These are phyloP conservation scores for Triticum monococcum DNA, from an alignment of 176 grass and related monocot species.

Conservation along the genomic window DNA sequence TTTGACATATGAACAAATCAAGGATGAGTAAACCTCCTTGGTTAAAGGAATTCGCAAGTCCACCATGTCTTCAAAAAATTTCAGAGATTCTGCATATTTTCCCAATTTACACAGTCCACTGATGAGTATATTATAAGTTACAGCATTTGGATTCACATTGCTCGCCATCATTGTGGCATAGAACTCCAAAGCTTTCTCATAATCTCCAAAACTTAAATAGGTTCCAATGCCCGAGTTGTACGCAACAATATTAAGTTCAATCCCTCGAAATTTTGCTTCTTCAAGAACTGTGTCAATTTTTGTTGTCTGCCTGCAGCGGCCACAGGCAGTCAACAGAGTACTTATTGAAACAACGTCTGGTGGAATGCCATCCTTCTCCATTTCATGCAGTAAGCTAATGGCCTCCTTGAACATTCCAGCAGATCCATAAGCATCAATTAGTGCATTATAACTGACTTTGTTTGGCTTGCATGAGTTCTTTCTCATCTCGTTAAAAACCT, in stretches of 20 bases:
- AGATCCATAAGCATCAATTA: constrained; percentile 97
- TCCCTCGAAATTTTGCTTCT: constrained; percentile 67
- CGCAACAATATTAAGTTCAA: constrained; percentile 78
- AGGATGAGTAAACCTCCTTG: constrained; percentile 86
- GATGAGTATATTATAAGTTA: constrained; percentile 91
- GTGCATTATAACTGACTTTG: constrained; percentile 93
- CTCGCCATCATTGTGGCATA: constrained; percentile 69
- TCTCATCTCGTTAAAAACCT: constrained; percentile 72
- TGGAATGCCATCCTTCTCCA: constrained; percentile 80
- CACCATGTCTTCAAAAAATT: constrained; percentile 86
- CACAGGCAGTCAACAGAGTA: constrained; percentile 81
- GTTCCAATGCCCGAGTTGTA: constrained; percentile 91
- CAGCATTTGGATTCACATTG: constrained; percentile 65
- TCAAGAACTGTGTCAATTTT: constrained; percentile 67
- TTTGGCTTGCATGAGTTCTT: constrained; percentile 75
- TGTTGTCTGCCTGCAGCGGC: constrained; percentile 62
- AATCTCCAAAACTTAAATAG: constrained; percentile 77
- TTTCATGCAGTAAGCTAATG: constrained; percentile 64
- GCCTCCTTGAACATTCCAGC: constrained; percentile 73
- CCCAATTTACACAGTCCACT: constrained; percentile 74
- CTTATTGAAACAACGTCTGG: constrained; percentile 87
- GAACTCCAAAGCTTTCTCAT: constrained; percentile 75
- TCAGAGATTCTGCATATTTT: constrained; percentile 61
- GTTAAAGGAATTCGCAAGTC: constrained; percentile 63
- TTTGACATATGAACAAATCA: constrained; percentile 86